Evolutionary conservation across 768 basidiomycete species (phyloP), one percentile per base, ranked within the genome.

Genomic region (Pulveroboletus sp.): DNA sequence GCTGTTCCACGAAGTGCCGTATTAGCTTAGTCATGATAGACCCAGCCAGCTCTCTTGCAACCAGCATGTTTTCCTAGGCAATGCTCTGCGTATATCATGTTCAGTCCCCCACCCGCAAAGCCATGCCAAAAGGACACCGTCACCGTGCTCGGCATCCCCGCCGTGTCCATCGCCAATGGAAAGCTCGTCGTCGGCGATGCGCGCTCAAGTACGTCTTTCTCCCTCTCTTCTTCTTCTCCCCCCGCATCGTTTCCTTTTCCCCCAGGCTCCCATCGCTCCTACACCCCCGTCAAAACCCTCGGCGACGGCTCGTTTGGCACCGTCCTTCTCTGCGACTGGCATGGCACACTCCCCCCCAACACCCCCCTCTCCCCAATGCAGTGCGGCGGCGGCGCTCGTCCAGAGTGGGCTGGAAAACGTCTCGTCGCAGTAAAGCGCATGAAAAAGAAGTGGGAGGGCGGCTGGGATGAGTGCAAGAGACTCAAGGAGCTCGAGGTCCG

Each of bases 281-380:
- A 94, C 68, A 94, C 94, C 24, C 87, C 91, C 41, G 81, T 98
- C 76, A 98, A 98, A 75, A 87, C 90, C 53, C 82, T 99, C 68
- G 97, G 97, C 35, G 95, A 97, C 68, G 97, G 97, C 47, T 97
- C 95, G 6, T 98, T 99, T 65, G 97, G 97, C 43, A 98, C 94
- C 4, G 97, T 99, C 56, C 93, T 90, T 85, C 80, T 99, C 59
- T 97, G 94, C 70, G 97, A 99, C 78, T 99, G 95, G 95, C 93
- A 97, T 77, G 91, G 90, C 64, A 83, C 89, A 53, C 76, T 98
- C 65, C 91, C 93, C 66, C 85, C 91, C 68, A 88, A 90, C 76
- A 90, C 90, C 43, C 85, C 87, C 36, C 72, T 92, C 54, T 93
- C 93, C 19, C 89, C 94, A 32, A 97, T 97, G 94, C 94, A 97